Conservation (phyloP, 2,329 filamentous ascomycete genomes). For the Verticillium longisporum region DNA sequence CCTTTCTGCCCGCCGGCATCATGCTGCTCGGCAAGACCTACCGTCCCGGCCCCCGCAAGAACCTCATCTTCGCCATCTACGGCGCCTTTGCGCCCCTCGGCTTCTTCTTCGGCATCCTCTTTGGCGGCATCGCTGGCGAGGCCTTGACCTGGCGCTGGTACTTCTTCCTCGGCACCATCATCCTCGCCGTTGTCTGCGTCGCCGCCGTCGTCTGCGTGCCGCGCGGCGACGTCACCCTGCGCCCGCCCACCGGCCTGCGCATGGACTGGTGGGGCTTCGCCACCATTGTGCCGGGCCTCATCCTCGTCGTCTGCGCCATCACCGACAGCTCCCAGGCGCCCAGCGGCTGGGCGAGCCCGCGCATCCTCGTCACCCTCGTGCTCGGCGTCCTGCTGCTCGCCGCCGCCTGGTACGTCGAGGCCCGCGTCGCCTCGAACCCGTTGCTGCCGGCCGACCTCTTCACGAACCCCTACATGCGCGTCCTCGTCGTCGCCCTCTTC, state of each 20-base stretch:
- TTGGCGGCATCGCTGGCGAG: conserved; percentile 56
- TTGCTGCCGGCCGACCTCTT: conserved; percentile 59
- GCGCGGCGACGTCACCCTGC: conserved; percentile 16
- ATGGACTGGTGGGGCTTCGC: conserved; percentile 58
- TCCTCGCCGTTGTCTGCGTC: conserved; percentile 37
- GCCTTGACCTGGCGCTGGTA: conserved; percentile 61
- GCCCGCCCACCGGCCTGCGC: conserved; percentile 10
- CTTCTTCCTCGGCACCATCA: conserved; percentile 55
- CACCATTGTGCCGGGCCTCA: conserved; percentile 48
- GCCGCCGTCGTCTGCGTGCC: conserved; percentile 35
- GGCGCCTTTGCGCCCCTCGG: conserved; percentile 50
- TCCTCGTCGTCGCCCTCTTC: conserved; percentile 47
- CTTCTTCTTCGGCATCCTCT: conserved; percentile 59
- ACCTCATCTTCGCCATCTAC: conserved; percentile 56
- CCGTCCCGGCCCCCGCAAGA: conserved; percentile 64
- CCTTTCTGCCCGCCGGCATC: conserved; percentile 64
- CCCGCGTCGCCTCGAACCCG: conserved; percentile 51
- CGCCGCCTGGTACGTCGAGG: conserved; percentile 55
- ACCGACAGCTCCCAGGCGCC: conserved; percentile 59
- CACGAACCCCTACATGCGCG: conserved; percentile 52
- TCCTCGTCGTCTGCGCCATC: conserved; percentile 61
- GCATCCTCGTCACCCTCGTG: conserved; percentile 55
- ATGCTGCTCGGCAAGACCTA: conserved; percentile 64
- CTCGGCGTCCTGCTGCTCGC: conserved; percentile 47
- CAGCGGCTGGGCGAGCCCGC: conserved; percentile 56